Base-by-base conservation (phyloP, 1,284 basidiomycete genomes). In the Tylopilus sp. region DNA sequence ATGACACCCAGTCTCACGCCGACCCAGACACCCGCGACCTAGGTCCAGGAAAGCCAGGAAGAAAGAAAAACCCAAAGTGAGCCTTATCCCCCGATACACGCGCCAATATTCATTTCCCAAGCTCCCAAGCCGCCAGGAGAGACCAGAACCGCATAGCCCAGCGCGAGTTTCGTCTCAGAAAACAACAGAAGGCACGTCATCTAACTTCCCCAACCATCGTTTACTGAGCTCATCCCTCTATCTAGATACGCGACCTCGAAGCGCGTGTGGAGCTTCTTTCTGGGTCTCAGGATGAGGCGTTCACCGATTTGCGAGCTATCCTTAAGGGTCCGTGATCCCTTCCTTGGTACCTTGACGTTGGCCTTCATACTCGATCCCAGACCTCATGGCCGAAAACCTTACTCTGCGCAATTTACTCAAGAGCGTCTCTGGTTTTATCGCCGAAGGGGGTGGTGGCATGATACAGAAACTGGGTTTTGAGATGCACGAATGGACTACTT, bases 91-190 rank as follows among this genome's bases (percentile, higher is more conserved):
- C 31, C 46, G 37, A 37, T 61, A n/a, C 66, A 62, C 58, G 17
- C 19, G 36, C 40, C 22, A 17, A 32, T 50, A 56, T 62, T 58
- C 37, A 66, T 52, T 32, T 32, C 9, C 43, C 36, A 61, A 90
- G 90, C 74, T 92, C 90, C 29, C 89, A 92, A 72, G 89, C 90
- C 36, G 89, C 90, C 17, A 75, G 89, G 62, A 82, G 89, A 60
- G 90, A 92, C 73, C 93, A 96, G 72, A 96, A 96, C 68, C 82
- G 94, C 52, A 92, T 95, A 54, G 93, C 93, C 2, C 94, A 96
- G 71, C 83, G 93, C 44, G 93, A 96, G 71, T 96, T 96, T 64
- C 83, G 93, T 39, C 77, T 94, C 49, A 79, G 92, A 61, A 95
- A 95, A 69, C 93, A 94, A 69, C 91, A 92, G 63, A 80, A 87